These are phyloP conservation scores for Agroathelia rolfsii DNA, from an alignment of 1,284 basidiomycete species.

Conservation along the genomic window DNA sequence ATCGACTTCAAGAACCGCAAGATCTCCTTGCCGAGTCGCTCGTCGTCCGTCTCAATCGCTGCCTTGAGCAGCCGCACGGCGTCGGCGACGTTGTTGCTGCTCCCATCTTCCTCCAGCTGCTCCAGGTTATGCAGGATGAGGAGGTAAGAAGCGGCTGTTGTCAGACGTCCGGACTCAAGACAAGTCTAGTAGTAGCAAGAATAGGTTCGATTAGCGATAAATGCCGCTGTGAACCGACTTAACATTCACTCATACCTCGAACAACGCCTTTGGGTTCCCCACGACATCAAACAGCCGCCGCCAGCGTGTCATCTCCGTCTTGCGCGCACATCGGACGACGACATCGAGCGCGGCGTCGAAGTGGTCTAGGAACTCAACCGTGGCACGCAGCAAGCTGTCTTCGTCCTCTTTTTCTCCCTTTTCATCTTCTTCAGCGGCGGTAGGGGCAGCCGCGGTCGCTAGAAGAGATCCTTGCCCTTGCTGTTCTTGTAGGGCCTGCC, in stretches of 20 bases:
- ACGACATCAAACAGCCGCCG: slow-evolving; percentile 81
- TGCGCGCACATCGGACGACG: slow-evolving; percentile 92
- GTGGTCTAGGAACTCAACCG: slow-evolving; percentile 89
- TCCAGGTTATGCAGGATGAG: slow-evolving; percentile 91
- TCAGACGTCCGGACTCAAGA: slow-evolving; percentile 62
- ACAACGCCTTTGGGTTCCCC: slow-evolving; percentile 83
- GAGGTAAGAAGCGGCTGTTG: slow-evolving; percentile 89
- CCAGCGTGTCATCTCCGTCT: slow-evolving; percentile 95
- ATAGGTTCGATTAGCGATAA: too few relatives aligned
- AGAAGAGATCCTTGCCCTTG: too few relatives aligned
- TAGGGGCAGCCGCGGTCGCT: slow-evolving; percentile 15
- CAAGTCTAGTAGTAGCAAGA: slow-evolving; percentile 58
- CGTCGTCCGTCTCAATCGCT: slow-evolving; percentile 68
- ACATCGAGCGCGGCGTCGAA: slow-evolving; percentile 88
- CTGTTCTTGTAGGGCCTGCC: too few relatives aligned
- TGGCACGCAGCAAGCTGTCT: slow-evolving; percentile 52
- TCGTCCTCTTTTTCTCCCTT: too few relatives aligned
- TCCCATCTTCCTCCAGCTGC: slow-evolving; percentile 76
- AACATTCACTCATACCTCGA: slow-evolving; percentile 51
- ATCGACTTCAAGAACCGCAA: slow-evolving; percentile 88
- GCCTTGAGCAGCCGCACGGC: slow-evolving; percentile 68
- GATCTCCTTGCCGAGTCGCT: slow-evolving; percentile 79
- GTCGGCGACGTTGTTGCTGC: slow-evolving; percentile 68
- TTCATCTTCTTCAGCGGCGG: too few relatives aligned
- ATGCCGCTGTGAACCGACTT: background rate